Base-by-base conservation (phyloP, 345 rosid species). In the Linum tenue region DNA sequence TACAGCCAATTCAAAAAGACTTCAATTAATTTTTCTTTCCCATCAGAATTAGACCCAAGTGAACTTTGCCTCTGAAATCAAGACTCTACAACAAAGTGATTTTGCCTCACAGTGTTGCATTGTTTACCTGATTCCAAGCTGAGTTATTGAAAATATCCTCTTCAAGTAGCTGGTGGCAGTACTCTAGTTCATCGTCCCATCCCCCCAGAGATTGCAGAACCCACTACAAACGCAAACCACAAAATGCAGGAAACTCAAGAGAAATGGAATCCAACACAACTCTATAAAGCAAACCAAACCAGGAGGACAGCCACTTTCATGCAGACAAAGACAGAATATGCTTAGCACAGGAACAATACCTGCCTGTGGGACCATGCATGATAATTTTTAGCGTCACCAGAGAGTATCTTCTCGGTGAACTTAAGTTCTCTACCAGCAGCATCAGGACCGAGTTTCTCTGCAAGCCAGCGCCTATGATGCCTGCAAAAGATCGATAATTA, bases 391-490 rank as follows among this genome's bases (percentile, higher is more conserved):
- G 95, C 87, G 76, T 90, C 99, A 59, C 68, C 37, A 39, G 74
- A 75, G 61, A 90, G 84, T 43, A 90, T 81, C 63, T 74, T 77
- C 82, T 69, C 70, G 4, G 85, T 90, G 70, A 87, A 86, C 16
- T 83, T 76, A 73, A 94, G 95, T 63, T 94, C 99, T 68, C 59
- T 78, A 61, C 55, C 62, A 16, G 78, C 72, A 64, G 82, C 91
- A 58, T 82, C 84, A 67, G 84, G 55, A 64, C 96, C 97, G 71
- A 90, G 61, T 81, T 83, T 87, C 77, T 86, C 95, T 5, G 96
- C 95, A 82, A 83, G 87, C 95, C 99, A 94, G 69, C 96, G 81
- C 66, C 96, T 81, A 67, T 94, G 99, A 83, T 94, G 96, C 99
- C 97, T 94, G 67, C 64, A 65, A 55, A 61, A 65, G 58, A 53